Evolutionary conservation across 371 early-diverging fungal species (phyloP), one percentile per base, ranked within the genome.

Genomic region (Furculomyces boomerangus): DNA sequence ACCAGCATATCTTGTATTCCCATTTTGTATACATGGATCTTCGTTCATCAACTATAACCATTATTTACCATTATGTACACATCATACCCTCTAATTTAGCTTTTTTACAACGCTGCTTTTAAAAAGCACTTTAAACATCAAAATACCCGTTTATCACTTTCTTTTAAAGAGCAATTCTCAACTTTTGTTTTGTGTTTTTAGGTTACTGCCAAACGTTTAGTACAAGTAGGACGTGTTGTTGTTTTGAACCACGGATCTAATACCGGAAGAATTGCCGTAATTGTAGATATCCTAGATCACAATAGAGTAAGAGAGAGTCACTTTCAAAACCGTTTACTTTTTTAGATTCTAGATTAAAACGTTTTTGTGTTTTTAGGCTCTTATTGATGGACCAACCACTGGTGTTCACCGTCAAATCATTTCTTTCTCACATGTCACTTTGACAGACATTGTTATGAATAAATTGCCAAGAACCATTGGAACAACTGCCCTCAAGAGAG

Each of bases 261-360:
- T 70, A 79, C 83, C 72, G 90, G 93, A 67, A 93, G 94, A 78
- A 78, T 92, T 63, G 96, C 94, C 72, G 88, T 91, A 68, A 88
- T 98, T 74, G 87, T 94, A 61, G 98, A 95, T 71, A 92, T 98
- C 74, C 79, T 98, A 64, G 98, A 98, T 78, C 94, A 98, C 83
- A 84, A 84, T 78, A 83, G 96, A 60, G 53, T 32, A 51, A 51
- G 35, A 14, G 20, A 14, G 7, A 27, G 5, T 45, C 24, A 24
- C 5, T 45, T 13, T 13, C 84, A 78, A 72, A 63, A 72, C 72
- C 46, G 31, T 53, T 32, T 18, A 2, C 18, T 31, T 20, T 2
- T 39, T 22, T 29, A 29, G 46, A 13, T 29, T 47, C 26, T 30
- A 16, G 45, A 39, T 66, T 84, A 81, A 24, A 13, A n/a, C 5